Percentiles rank a stretch among this genome's conserved stretches.
phyloP scores from a whole-genome alignment of 1,284 basidiomycete genomes.

The Earliella scabrosa region DNA sequence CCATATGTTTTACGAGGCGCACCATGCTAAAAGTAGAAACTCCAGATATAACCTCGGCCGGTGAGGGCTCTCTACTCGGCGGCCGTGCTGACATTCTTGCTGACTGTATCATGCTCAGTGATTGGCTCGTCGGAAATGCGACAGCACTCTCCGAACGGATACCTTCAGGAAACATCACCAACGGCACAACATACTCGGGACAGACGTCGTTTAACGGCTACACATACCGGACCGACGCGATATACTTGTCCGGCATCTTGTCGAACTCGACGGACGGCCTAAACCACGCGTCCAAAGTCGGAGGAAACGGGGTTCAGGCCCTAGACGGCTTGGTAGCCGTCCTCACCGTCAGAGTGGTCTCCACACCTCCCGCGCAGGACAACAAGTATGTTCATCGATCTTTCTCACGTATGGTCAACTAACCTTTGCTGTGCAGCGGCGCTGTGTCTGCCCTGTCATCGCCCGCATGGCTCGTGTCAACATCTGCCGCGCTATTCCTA shows the following conservation, averaged over 20 bases:
- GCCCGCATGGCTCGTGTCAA: constrained; percentile 7
- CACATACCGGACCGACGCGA: constrained; percentile 71
- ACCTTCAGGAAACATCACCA: constrained; percentile 58
- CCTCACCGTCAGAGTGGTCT: constrained; percentile 73
- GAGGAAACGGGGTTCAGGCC: constrained; percentile 60
- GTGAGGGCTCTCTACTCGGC: constrained; percentile 31
- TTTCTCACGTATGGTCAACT: not conserved
- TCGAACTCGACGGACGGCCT: constrained; percentile 73
- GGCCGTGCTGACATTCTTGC: too few species aligned
- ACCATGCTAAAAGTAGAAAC: not conserved
- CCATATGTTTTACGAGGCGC: not conserved
- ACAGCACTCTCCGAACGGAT: constrained; percentile 58
- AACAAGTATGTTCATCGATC: constrained; percentile 24
- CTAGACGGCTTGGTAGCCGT: constrained; percentile 89
- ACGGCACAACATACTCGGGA: constrained; percentile 60
- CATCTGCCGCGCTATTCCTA: constrained; percentile 4
- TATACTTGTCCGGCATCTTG: constrained; percentile 72
- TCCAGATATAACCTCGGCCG: constrained; percentile 60
- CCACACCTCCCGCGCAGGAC: constrained; percentile 35
- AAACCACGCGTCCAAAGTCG: constrained; percentile 78
- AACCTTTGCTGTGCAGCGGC: not conserved
- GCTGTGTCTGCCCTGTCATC: not conserved
- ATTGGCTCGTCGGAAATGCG: constrained; percentile 83
- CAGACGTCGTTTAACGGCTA: constrained; percentile 61
- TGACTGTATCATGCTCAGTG: constrained; percentile 56